Evolutionary conservation across 2,329 filamentous ascomycete species (phyloP).

Genomic region (Hirsutella minnesotensis): DNA sequence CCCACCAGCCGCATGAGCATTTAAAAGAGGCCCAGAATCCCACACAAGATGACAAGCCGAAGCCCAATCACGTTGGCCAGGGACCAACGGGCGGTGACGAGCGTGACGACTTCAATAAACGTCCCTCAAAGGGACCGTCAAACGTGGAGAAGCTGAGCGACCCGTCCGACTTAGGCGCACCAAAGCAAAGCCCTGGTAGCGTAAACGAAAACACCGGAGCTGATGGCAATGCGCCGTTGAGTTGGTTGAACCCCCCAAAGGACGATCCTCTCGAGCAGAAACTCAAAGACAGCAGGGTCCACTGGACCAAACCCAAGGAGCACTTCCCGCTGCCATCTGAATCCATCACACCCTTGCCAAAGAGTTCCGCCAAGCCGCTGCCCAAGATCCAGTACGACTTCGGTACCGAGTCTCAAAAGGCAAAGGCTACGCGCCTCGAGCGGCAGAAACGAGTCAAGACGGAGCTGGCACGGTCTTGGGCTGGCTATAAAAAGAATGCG

Average conservation of each 20-base stretch:
- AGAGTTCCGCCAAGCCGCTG: conserved; percentile 54
- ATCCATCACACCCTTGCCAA: conserved; percentile 65
- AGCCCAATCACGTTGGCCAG: background rate
- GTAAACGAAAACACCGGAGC: background rate
- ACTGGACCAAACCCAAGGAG: conserved; percentile 67
- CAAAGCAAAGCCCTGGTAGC: background rate
- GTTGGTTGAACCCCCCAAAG: conserved; percentile 16
- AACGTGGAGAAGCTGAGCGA: background rate
- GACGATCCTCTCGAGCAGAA: conserved; percentile 6
- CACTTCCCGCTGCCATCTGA: conserved; percentile 63
- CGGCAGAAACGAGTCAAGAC: conserved; percentile 57
- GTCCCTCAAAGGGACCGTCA: conserved; percentile 1
- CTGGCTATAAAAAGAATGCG: conserved; percentile 66
- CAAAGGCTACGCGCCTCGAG: conserved; percentile 49
- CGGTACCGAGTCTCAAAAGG: conserved; percentile 46
- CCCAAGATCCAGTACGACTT: conserved; percentile 70
- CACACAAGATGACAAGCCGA: background rate
- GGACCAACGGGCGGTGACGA: conserved; percentile 4
- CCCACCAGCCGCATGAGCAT: background rate
- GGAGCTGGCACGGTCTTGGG: conserved; percentile 70
- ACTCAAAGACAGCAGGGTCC: conserved; percentile 23
- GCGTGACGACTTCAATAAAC: conserved; percentile 2
- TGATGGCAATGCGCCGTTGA: conserved; percentile 6
- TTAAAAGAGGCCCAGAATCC: background rate
- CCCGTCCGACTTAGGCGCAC: background rate